Percentiles rank a stretch among this genome's conserved stretches.
Evolutionary conservation across 768 basidiomycete species (phyloP).

Genomic region (Amanita jacksonii): DNA sequence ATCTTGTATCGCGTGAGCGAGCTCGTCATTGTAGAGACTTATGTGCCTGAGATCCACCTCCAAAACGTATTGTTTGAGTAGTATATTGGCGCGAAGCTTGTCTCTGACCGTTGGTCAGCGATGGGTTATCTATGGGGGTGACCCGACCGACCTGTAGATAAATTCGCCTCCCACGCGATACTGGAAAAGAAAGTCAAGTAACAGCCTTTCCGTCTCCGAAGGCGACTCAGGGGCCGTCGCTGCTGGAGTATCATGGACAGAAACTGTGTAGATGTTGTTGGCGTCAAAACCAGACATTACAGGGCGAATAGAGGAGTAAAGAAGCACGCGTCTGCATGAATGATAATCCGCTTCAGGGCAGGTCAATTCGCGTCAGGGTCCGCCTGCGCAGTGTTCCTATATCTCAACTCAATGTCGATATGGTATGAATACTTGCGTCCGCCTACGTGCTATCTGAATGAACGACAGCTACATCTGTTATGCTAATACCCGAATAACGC

Average conservation of each 20-base stretch:
- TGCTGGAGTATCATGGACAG: constrained; percentile 57
- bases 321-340: constrained; percentile 9
- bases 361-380: constrained; percentile 23
- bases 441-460: no score
- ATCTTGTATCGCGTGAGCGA: constrained; percentile 87
- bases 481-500: no score
- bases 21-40: constrained; percentile 83
- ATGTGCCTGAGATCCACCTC: constrained; percentile 78
- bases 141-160: constrained; percentile 64
- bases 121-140: background rate
- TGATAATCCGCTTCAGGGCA: constrained; percentile 25
- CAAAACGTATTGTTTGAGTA: constrained; percentile 80
- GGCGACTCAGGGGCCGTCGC: constrained; percentile 58
- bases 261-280: constrained; percentile 72
- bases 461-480: no score
- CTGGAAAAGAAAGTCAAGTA: constrained; percentile 79
- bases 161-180: constrained; percentile 89
- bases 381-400: no score
- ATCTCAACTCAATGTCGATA: no score
- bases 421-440: no score
- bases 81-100: constrained; percentile 78
- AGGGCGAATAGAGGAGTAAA: constrained; percentile 7
- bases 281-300: constrained; percentile 84
- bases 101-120: constrained; percentile 42
- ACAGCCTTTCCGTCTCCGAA: constrained; percentile 69